Evolutionary conservation across 306 rosid genomes (phyloP).

Genomic region (Echinosophora koreensis): DNA sequence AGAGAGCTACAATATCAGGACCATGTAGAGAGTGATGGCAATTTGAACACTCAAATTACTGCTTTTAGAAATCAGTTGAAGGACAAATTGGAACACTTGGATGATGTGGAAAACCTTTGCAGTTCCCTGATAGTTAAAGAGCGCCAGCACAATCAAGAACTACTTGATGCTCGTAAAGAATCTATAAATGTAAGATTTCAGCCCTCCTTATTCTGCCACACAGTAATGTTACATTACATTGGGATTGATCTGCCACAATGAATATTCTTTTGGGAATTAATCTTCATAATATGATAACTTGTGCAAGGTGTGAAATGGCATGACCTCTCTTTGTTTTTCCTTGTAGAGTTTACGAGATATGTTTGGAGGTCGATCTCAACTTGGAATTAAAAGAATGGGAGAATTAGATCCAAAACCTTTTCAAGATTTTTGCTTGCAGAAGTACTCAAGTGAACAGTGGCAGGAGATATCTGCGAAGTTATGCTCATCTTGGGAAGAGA

Average conservation of each 20-base stretch:
- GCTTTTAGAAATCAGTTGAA: conserved; percentile 40
- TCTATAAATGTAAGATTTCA: conserved; percentile 38
- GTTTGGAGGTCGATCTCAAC: conserved; percentile 39
- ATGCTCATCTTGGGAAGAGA: conserved; percentile 51
- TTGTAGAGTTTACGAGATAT: conserved; percentile 41
- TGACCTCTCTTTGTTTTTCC: conserved; percentile 26
- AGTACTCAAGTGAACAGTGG: conserved; percentile 36
- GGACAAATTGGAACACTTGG: conserved; percentile 43
- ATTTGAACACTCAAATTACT: conserved; percentile 33
- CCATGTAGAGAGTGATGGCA: conserved; percentile 17
- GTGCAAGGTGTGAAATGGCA: conserved; percentile 10
- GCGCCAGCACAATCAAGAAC: conserved; percentile 40
- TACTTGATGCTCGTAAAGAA: conserved; percentile 49
- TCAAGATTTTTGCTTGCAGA: conserved; percentile 41
- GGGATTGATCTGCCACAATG: conserved; percentile 8
- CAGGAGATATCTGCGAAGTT: conserved; percentile 43
- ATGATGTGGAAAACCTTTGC: conserved; percentile 31
- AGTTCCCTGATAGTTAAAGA: conserved; percentile 39
- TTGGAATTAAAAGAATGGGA: conserved; percentile 48
- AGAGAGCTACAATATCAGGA: conserved; percentile 11
- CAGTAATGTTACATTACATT: background rate
- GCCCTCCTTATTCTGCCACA: background rate
- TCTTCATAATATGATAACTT: background rate
- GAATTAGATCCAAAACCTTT: conserved; percentile 51
- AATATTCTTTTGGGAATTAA: background rate